Conservation (phyloP, 768 basidiomycete genomes). For the Termitomyces sp. region DNA sequence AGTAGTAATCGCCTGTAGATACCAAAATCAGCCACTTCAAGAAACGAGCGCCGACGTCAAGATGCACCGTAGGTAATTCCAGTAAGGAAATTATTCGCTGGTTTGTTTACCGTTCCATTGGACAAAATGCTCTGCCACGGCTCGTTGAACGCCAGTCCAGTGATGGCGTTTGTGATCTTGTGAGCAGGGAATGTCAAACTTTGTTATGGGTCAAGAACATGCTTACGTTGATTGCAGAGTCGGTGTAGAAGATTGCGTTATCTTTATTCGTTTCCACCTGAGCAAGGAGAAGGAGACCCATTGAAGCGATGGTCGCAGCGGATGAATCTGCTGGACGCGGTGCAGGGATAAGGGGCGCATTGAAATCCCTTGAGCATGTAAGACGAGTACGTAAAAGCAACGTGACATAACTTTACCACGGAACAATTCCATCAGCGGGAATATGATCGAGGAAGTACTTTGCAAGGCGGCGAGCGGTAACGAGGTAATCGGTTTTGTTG, state of each 20-base stretch:
- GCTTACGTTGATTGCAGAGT: constrained; percentile 43
- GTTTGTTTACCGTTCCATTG: constrained; percentile 18
- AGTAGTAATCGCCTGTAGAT: constrained; percentile 5
- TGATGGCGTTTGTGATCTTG: constrained; percentile 14
- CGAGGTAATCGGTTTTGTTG: constrained; percentile 41
- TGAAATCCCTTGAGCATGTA: constrained; percentile 55
- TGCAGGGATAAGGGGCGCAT: constrained; percentile 53
- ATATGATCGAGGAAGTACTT: constrained; percentile 54
- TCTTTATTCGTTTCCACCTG: constrained; percentile 28
- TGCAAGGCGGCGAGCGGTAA: constrained; percentile 56
- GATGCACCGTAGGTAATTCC: constrained; percentile 29
- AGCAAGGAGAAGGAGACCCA: constrained; percentile 54
- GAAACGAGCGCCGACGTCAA: neutral
- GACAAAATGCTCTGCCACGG: constrained; percentile 18
- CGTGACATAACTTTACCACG: constrained; percentile 42
- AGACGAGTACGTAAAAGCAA: neutral
- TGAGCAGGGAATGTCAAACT: neutral
- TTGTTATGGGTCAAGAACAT: neutral
- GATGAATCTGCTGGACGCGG: constrained; percentile 66
- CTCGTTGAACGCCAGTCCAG: constrained; percentile 14
- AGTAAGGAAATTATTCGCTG: constrained; percentile 14
- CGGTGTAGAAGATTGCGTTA: constrained; percentile 34
- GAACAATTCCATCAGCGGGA: constrained; percentile 56
- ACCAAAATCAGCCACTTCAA: neutral
- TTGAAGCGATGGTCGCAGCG: constrained; percentile 60